Evolutionary conservation across 2,329 filamentous ascomycete genomes (phyloP).

Genomic region (Raffaelea deltoideospora): DNA sequence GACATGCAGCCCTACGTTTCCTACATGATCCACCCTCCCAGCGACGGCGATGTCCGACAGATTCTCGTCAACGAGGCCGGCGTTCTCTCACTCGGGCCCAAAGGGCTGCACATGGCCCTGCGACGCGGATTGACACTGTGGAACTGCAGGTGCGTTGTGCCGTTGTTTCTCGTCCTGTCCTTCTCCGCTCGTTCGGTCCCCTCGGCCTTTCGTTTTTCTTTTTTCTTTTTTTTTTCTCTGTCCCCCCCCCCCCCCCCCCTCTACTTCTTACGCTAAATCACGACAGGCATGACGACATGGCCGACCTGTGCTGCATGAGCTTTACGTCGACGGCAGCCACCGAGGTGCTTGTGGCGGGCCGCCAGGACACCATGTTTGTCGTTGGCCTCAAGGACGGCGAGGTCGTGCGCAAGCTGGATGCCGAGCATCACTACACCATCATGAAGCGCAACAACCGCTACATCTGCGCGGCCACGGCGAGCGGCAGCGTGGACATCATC

Average conservation of each 20-base stretch:
- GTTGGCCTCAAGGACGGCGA: constrained; percentile 56
- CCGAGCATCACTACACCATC: constrained; percentile 67
- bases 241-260: too few relatives aligned
- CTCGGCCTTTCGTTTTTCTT: too few relatives aligned
- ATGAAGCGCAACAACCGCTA: constrained; percentile 76
- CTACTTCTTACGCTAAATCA: not conserved
- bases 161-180: not conserved
- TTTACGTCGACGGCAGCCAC: constrained; percentile 76
- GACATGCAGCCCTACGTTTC: constrained; percentile 85
- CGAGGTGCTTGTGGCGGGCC: constrained; percentile 75
- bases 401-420: constrained; percentile 34
- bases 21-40: constrained; percentile 59
- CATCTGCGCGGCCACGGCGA: constrained; percentile 80
- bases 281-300: constrained; percentile 42
- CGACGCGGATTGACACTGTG: constrained; percentile 73
- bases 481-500: constrained; percentile 70
- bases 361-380: constrained; percentile 74
- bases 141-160: constrained; percentile 55
- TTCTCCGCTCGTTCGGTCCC: too few relatives aligned
- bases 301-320: constrained; percentile 83
- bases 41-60: constrained; percentile 71
- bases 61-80: constrained; percentile 85
- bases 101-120: constrained; percentile 77
- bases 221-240: not conserved
- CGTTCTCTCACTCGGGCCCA: constrained; percentile 68